phyloP scores from a whole-genome alignment of 805 yeast species.

The Candida railenensis region DNA sequence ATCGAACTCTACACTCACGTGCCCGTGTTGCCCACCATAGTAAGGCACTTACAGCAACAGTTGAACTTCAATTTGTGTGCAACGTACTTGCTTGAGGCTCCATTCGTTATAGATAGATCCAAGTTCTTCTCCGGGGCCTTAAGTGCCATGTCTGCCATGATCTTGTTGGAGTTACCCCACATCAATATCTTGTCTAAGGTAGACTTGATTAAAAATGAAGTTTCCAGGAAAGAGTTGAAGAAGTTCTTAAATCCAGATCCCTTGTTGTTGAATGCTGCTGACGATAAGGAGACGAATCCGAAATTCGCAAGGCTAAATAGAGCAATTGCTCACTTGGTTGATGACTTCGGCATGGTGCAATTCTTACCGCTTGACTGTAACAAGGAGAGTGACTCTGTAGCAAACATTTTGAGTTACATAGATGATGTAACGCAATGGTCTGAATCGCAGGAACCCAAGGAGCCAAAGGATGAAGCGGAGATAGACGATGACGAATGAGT shows the following conservation, averaged over 20 bases:
- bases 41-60: slow-evolving; percentile 75
- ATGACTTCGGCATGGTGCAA: slow-evolving; percentile 99
- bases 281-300: slow-evolving; percentile 48
- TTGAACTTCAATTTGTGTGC: slow-evolving; percentile 90
- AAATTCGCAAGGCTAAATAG: slow-evolving; percentile 71
- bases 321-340: slow-evolving; percentile 85
- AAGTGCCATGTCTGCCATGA: slow-evolving; percentile 98
- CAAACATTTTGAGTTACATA: slow-evolving; percentile 82
- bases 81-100: slow-evolving; percentile 87
- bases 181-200: slow-evolving; percentile 84
- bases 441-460: slow-evolving; percentile 95
- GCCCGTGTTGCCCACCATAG: slow-evolving; percentile 88
- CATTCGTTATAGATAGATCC: slow-evolving; percentile 85
- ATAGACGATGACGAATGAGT: slow-evolving; percentile 51
- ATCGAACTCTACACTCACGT: slow-evolving; percentile 93
- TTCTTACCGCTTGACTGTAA: slow-evolving; percentile 81
- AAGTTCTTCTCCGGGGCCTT: slow-evolving; percentile 95
- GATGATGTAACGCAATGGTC: slow-evolving; percentile 99
- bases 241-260: slow-evolving; percentile 93
- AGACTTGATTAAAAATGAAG: slow-evolving; percentile 81
- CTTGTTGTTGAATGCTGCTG: slow-evolving; percentile 55
- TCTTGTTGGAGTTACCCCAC: slow-evolving; percentile 90
- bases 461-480: slow-evolving; percentile 59
- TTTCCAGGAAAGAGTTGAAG: slow-evolving; percentile 73
- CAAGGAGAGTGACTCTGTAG: slow-evolving; percentile 69